A percentile compares a stretch with the other conserved stretches of the same genome.
Evolutionary conservation across 352 stramenopile species (phyloP).

Genomic region (Plasmopara halstedii): DNA sequence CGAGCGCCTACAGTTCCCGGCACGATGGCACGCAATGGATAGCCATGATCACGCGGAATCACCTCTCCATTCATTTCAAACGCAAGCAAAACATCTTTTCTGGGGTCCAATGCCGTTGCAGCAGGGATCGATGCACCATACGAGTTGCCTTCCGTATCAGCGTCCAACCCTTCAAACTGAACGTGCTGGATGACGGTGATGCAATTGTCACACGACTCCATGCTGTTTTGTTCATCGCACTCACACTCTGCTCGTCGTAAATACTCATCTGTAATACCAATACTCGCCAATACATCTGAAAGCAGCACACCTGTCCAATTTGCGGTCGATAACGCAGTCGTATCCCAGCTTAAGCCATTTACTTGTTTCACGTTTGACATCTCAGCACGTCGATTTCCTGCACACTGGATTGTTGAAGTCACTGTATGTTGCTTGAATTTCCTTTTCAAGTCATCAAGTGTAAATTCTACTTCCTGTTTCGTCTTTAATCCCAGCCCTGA

Average conservation of each 20-base stretch:
- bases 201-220: slow-evolving; percentile 47
- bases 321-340: slow-evolving; percentile 89
- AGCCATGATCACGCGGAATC: slow-evolving; percentile 94
- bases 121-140: slow-evolving; percentile 90
- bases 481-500: slow-evolving; percentile 48
- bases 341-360: slow-evolving; percentile 81
- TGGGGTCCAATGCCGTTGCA: slow-evolving; percentile 89
- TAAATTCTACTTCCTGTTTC: slow-evolving; percentile 36
- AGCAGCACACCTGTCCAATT: slow-evolving; percentile 93
- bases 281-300: slow-evolving; percentile 85
- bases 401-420: slow-evolving; percentile 94
- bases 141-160: slow-evolving; percentile 73
- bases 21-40: slow-evolving; percentile 93
- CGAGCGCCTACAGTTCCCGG: slow-evolving; percentile 92
- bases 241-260: slow-evolving; percentile 41
- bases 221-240: slow-evolving; percentile 44
- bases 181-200: slow-evolving; percentile 75
- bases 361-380: slow-evolving; percentile 91
- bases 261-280: slow-evolving; percentile 79
- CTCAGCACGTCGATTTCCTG: slow-evolving; percentile 92
- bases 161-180: slow-evolving; percentile 77
- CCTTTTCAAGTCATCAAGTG: slow-evolving; percentile 87
- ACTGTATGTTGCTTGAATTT: slow-evolving; percentile 91
- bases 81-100: slow-evolving; percentile 95
- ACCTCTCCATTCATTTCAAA: slow-evolving; percentile 98